These are phyloP conservation scores for Plasmodium coatneyi DNA, from an alignment of 169 alveolate genomes.

Conservation along the genomic window DNA sequence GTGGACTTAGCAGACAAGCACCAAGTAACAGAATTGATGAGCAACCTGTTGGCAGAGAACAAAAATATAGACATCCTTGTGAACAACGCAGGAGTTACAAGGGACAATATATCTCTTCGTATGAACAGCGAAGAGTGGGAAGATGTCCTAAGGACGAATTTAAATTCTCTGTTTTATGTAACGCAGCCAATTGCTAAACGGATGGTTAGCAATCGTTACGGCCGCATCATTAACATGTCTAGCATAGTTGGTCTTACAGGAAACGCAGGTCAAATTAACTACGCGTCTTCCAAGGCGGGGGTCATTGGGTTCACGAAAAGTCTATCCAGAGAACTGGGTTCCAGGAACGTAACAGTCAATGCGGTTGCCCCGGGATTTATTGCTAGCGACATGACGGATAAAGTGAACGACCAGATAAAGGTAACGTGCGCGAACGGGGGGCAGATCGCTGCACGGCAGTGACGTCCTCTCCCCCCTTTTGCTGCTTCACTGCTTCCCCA, in stretches of 20 bases:
- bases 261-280: conserved; percentile 91
- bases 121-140: conserved; percentile 93
- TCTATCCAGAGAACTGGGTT: conserved; percentile 92
- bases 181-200: conserved; percentile 72
- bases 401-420: conserved; percentile 76
- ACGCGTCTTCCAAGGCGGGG: conserved; percentile 92
- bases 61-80: conserved; percentile 91
- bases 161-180: conserved; percentile 81
- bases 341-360: conserved; percentile 87
- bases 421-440: conserved; percentile 8
- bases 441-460: not conserved
- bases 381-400: conserved; percentile 79
- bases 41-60: conserved; percentile 56
- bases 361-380: conserved; percentile 91
- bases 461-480: not conserved
- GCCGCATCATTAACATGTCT: conserved; percentile 82
- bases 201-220: conserved; percentile 78
- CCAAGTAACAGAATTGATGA: conserved; percentile 71
- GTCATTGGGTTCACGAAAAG: conserved; percentile 90
- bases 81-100: conserved; percentile 93
- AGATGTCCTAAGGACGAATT: conserved; percentile 88
- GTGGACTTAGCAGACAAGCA: conserved; percentile 78
- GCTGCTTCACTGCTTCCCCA: not conserved
- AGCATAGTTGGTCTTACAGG: conserved; percentile 91
- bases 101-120: conserved; percentile 88